Conservation (phyloP, 2,329 filamentous ascomycete species). For the Oidium heveae region DNA sequence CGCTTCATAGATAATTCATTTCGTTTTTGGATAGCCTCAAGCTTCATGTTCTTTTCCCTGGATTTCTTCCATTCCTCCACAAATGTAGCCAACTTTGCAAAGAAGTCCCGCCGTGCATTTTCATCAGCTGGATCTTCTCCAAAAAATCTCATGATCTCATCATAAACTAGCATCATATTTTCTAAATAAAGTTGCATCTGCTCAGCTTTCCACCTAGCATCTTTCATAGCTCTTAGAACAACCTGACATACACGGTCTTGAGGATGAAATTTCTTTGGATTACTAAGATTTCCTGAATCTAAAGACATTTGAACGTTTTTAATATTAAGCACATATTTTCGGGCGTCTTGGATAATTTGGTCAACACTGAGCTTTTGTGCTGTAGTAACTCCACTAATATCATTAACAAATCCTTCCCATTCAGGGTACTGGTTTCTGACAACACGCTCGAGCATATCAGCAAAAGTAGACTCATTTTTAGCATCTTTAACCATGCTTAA, state of each 20-base stretch:
- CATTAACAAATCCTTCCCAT: slow-evolving; percentile 70
- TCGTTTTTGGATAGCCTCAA: slow-evolving; percentile 61
- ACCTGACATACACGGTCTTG: slow-evolving; percentile 85
- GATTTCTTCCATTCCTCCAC: slow-evolving; percentile 91
- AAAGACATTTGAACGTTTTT: slow-evolving; percentile 80
- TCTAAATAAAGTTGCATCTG: slow-evolving; percentile 86
- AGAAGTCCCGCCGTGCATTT: slow-evolving; percentile 84
- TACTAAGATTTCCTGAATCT: slow-evolving; percentile 80
- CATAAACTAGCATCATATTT: slow-evolving; percentile 73
- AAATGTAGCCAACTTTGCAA: slow-evolving; percentile 75
- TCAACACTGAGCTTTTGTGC: slow-evolving; percentile 89
- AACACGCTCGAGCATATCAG: slow-evolving; percentile 86
- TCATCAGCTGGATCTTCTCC: slow-evolving; percentile 85
- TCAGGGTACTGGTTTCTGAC: slow-evolving; percentile 90
- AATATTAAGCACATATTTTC: slow-evolving; percentile 82
- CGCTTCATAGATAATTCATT: slow-evolving; percentile 86
- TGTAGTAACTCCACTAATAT: slow-evolving; percentile 55
- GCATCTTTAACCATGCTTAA: slow-evolving; percentile 97
- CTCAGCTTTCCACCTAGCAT: slow-evolving; percentile 81
- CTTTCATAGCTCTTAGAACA: slow-evolving; percentile 87
- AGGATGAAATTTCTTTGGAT: slow-evolving; percentile 93
- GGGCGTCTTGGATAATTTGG: slow-evolving; percentile 66
- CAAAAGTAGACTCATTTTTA: slow-evolving; percentile 91
- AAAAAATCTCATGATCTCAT: slow-evolving; percentile 91
- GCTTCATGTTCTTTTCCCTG: slow-evolving; percentile 62